phyloP scores from a whole-genome alignment of 768 basidiomycete species.

The Leccinum olivaceopallidum region DNA sequence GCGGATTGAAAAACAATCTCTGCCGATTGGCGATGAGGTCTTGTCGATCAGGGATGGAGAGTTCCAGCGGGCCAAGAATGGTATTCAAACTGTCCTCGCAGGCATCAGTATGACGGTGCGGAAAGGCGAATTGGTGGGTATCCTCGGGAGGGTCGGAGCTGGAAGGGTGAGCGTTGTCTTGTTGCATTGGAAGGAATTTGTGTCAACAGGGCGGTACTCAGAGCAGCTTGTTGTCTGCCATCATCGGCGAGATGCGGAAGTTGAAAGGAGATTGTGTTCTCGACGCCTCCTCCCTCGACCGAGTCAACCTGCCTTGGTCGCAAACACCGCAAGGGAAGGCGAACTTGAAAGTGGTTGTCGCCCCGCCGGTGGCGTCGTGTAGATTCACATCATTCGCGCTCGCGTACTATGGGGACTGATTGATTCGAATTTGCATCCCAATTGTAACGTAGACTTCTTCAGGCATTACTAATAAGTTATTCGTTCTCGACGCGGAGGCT shows the following conservation, averaged over 20 bases:
- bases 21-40: constrained; percentile 64
- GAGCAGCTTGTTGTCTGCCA: constrained; percentile 76
- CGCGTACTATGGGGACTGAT: no score
- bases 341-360: no score
- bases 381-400: no score
- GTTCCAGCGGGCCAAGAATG: constrained; percentile 73
- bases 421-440: no score
- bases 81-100: constrained; percentile 63
- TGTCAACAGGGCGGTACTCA: constrained; percentile 22
- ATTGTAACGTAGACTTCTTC: no score
- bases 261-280: constrained; percentile 65
- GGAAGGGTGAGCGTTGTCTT: constrained; percentile 63
- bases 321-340: no score
- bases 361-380: no score
- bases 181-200: not conserved
- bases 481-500: no score
- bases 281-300: no score
- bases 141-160: constrained; percentile 87
- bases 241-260: constrained; percentile 86
- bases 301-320: no score
- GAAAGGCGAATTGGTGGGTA: constrained; percentile 83
- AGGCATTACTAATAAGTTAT: no score
- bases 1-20: constrained; percentile 40
- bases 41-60: constrained; percentile 74
- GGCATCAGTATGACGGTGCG: constrained; percentile 71